Evolutionary conservation across 352 stramenopile species (phyloP).

Genomic region (Phytophthora hibernalis): DNA sequence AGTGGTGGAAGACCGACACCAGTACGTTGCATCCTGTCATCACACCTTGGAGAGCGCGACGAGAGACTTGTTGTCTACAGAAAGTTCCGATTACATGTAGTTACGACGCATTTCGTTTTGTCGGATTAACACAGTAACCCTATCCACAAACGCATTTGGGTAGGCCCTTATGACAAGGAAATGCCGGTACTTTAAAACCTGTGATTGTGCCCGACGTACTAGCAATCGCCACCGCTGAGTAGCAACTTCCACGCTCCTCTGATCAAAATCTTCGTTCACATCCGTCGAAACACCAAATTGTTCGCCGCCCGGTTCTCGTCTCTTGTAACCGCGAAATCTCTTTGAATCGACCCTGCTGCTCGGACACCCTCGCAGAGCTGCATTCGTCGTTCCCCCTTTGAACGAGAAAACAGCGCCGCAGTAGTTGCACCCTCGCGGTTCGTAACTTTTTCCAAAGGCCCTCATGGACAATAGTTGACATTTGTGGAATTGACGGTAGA

Average conservation of each 20-base stretch:
- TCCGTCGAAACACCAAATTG: background rate
- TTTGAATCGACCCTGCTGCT: background rate
- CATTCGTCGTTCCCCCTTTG: constrained; percentile 58
- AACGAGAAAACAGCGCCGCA: constrained; percentile 61
- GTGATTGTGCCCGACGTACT: too few relatives aligned
- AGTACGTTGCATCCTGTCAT: too few relatives aligned
- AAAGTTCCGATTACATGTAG: too few relatives aligned
- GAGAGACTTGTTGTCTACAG: too few relatives aligned
- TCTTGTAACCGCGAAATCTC: background rate
- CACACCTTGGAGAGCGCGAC: too few relatives aligned
- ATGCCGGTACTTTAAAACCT: too few relatives aligned
- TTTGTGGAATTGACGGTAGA: constrained; percentile 1
- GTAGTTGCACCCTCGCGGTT: constrained; percentile 53
- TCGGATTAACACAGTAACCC: too few relatives aligned
- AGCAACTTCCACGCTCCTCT: background rate
- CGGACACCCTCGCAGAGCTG: constrained; percentile 35
- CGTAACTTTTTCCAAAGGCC: constrained; percentile 40
- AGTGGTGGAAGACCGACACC: too few relatives aligned
- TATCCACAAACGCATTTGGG: too few relatives aligned
- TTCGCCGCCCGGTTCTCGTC: background rate
- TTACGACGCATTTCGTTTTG: too few relatives aligned
- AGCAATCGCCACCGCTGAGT: background rate
- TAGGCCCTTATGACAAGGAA: too few relatives aligned
- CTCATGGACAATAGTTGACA: background rate
- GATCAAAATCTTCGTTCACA: background rate